Base-by-base conservation (phyloP, 2,329 filamentous ascomycete species). In the Epichloe amarillans region DNA sequence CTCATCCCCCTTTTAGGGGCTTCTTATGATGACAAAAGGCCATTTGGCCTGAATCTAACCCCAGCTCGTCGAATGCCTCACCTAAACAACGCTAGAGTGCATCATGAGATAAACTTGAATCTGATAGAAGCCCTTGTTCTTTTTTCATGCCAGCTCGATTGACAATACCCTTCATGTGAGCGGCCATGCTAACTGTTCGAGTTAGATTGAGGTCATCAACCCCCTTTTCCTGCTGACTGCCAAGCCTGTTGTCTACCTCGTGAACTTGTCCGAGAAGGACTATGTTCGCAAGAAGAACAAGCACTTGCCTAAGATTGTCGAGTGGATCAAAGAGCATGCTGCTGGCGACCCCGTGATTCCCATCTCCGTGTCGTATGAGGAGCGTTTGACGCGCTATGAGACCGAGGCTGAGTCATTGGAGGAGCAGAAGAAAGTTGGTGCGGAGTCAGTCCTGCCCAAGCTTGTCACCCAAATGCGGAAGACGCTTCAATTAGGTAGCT, bases 251-350 rank as follows among this genome's bases (percentile, higher is more conserved):
- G 91, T 98, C 59, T 97, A 88, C 74, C 79, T 98, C 42, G 87
- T 97, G 73, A 98, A 98, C 74, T 74, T 98, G 55, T 95, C 88
- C 56, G 94, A 98, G 75, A 90, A 83, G 71, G 93, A 98, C 71
- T 98, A 90, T 69, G 84, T 96, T 64, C 86, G 93, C 64, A 93
- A 97, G 76, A 98, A 97, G 85, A 98, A 98, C 81, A 98, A 98
- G 83, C 83, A 98, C 72, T 80, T 98, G 51, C 80, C 86, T 58
- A 93, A 91, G 74, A 84, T 97, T 59, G 88, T 86, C 54, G 86
- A 93, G 66, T 98, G 93, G 93, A 83, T 96, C 69, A 95, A 97
- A 74, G 80, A 86, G 66, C 79, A 98, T 68, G 87, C 90, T 5
- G 69, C 82, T 49, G 89, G 88, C 52, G 90, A 96, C 64, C 87